Percentiles rank a stretch among this genome's conserved stretches.
Evolutionary conservation across 2,329 filamentous ascomycete species (phyloP).

Genomic region (Dryadomyces quercus-mongolicae): DNA sequence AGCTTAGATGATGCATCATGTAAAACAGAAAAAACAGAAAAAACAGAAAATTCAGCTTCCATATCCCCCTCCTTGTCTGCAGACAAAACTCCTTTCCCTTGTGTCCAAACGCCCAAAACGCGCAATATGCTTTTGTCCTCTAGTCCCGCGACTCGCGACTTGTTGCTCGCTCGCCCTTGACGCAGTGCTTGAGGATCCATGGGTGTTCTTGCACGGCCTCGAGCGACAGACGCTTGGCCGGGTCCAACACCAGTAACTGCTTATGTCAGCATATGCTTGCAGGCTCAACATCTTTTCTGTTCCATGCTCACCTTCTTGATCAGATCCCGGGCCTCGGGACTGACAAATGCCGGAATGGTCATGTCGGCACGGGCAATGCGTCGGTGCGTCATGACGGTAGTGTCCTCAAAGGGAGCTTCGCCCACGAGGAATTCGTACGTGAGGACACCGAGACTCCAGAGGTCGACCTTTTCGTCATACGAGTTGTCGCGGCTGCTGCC

Average conservation of each 20-base stretch:
- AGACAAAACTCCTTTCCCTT: neutral
- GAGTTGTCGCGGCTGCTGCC: constrained; percentile 53
- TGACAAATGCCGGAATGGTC: constrained; percentile 83
- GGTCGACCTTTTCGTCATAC: constrained; percentile 89
- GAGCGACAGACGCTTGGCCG: constrained; percentile 82
- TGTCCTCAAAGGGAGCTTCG: constrained; percentile 94
- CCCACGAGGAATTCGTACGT: constrained; percentile 95
- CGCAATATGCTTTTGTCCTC: neutral
- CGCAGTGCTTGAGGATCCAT: constrained; percentile 94
- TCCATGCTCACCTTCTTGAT: constrained; percentile 69
- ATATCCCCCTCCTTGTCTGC: too few relatives aligned
- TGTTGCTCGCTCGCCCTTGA: constrained; percentile 44
- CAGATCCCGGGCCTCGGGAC: constrained; percentile 77
- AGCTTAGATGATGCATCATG: neutral
- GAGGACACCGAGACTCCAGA: constrained; percentile 91
- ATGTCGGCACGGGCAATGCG: constrained; percentile 85
- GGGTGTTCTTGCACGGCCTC: constrained; percentile 83
- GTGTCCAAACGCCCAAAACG: neutral
- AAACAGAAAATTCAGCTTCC: constrained; percentile 2
- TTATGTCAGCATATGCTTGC: constrained; percentile 10
- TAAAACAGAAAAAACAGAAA: neutral
- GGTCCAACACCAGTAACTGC: constrained; percentile 79
- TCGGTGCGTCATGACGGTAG: constrained; percentile 83
- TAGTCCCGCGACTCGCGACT: constrained; percentile 30
- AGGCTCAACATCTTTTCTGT: neutral